phyloP scores from a whole-genome alignment of 1,284 basidiomycete genomes.

The Rhizoctonia solani region DNA sequence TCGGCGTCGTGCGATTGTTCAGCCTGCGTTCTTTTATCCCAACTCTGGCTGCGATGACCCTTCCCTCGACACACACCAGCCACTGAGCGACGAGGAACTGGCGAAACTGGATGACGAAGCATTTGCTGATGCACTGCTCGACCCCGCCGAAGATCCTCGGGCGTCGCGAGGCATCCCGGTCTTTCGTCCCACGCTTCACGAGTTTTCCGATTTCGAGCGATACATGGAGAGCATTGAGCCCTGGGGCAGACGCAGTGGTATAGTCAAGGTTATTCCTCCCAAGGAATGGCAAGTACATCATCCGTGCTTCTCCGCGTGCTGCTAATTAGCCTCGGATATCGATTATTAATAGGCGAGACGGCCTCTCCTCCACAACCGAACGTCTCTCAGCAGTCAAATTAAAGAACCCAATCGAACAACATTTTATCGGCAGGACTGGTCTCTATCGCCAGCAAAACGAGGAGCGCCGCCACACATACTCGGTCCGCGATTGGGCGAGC shows the following conservation, averaged over 20 bases:
- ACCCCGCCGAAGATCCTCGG: slow-evolving; percentile 81
- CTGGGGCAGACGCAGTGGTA: slow-evolving; percentile 87
- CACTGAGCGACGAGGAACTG: slow-evolving; percentile 56
- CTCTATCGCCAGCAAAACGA: slow-evolving; percentile 91
- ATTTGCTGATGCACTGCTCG: slow-evolving; percentile 56
- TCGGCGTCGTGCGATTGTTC: slow-evolving; percentile 46
- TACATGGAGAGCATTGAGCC: slow-evolving; percentile 84
- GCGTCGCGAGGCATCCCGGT: slow-evolving; percentile 89
- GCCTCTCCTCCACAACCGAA: slow-evolving; percentile 68
- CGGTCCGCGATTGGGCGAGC: slow-evolving; percentile 84
- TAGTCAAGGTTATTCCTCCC: slow-evolving; percentile 92
- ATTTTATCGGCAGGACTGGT: slow-evolving; percentile 83
- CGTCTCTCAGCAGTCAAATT: slow-evolving; percentile 74
- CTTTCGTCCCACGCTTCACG: slow-evolving; percentile 87
- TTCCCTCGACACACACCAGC: slow-evolving; percentile 42
- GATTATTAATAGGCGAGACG: slow-evolving; percentile 66
- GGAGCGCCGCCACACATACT: slow-evolving; percentile 81
- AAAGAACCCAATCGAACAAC: slow-evolving; percentile 87
- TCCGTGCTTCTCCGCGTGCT: neutral
- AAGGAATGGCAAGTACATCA: slow-evolving; percentile 83
- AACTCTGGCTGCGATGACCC: slow-evolving; percentile 46
- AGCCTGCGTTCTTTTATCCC: slow-evolving; percentile 80
- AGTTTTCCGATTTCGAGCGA: slow-evolving; percentile 85
- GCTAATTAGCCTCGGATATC: no score
- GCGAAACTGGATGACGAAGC: slow-evolving; percentile 2